These are phyloP conservation scores for Orbilia ellipsospora DNA, from an alignment of 2,329 filamentous ascomycete genomes.

Conservation along the genomic window DNA sequence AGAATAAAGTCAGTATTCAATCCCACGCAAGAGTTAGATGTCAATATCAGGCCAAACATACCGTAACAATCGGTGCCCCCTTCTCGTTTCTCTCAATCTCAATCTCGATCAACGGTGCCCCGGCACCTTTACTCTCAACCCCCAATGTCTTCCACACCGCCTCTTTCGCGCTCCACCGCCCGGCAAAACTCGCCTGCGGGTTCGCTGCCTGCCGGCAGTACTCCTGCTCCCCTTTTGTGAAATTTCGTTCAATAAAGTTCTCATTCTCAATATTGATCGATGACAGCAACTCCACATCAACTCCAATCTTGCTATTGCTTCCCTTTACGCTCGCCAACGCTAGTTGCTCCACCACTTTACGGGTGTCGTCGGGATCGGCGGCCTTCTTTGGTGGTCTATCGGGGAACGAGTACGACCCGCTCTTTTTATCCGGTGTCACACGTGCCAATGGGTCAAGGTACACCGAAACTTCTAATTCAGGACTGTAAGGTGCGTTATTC, in stretches of 20 bases:
- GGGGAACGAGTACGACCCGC: conserved; percentile 79
- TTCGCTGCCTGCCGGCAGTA: conserved; percentile 85
- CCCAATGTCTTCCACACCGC: conserved; percentile 98
- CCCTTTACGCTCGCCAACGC: conserved; percentile 71
- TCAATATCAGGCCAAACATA: conserved; percentile 67
- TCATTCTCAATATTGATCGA: conserved; percentile 93
- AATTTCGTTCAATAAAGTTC: conserved; percentile 94
- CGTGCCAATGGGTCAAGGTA: conserved; percentile 95
- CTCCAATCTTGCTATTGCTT: conserved; percentile 81
- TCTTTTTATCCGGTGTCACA: conserved; percentile 86
- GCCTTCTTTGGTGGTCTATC: conserved; percentile 74
- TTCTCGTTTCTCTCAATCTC: conserved; percentile 85
- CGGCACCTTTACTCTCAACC: conserved; percentile 85
- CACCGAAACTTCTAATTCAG: conserved; percentile 84
- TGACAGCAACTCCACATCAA: conserved; percentile 90
- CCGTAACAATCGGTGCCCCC: conserved; percentile 84
- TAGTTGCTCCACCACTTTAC: conserved; percentile 80
- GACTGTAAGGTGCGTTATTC: conserved; percentile 86
- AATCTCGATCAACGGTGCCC: conserved; percentile 91
- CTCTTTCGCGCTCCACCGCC: conserved; percentile 97
- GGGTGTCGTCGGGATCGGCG: conserved; percentile 72
- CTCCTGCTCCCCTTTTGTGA: conserved; percentile 82
- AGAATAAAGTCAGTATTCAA: conserved; percentile 62
- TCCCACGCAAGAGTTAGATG: conserved; percentile 11
- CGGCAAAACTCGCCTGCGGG: conserved; percentile 90